Evolutionary conservation across 2,329 filamentous ascomycete species (phyloP).

Genomic region (Endocalyx cinctus): DNA sequence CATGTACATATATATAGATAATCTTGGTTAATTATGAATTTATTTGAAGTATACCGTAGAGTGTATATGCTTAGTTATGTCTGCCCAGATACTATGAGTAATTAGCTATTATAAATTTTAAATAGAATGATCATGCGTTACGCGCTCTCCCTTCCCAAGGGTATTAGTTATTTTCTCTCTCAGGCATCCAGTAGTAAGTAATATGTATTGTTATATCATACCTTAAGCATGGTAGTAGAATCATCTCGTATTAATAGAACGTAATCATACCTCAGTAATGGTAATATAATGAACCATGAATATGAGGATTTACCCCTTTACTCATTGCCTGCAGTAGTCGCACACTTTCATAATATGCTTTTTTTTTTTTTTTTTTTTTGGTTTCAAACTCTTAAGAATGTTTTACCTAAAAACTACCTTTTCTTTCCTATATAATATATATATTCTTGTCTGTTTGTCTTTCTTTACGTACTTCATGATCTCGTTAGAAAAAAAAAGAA

Average conservation of each 20-base stretch:
- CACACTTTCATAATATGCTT: too few relatives aligned
- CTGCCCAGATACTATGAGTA: background rate
- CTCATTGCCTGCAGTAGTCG: too few relatives aligned
- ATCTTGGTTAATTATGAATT: background rate
- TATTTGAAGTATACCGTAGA: too few relatives aligned
- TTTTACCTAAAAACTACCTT: background rate
- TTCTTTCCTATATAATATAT: background rate
- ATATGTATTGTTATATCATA: background rate
- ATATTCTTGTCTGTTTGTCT: background rate
- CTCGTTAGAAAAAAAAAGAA: too few relatives aligned
- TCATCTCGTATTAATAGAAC: background rate
- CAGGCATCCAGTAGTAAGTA: background rate
- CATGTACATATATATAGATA: background rate
- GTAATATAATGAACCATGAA: background rate
- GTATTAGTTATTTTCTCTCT: background rate
- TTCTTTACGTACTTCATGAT: too few relatives aligned
- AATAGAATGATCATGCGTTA: background rate
- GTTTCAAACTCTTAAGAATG: background rate
- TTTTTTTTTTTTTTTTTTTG: background rate
- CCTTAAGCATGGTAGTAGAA: background rate
- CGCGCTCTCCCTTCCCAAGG: too few relatives aligned
- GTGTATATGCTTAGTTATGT: background rate
- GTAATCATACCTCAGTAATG: background rate
- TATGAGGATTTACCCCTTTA: background rate
- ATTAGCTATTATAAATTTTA: background rate